Evolutionary conservation across 345 rosid species (phyloP).

Genomic region (Eucalyptus cloeziana): DNA sequence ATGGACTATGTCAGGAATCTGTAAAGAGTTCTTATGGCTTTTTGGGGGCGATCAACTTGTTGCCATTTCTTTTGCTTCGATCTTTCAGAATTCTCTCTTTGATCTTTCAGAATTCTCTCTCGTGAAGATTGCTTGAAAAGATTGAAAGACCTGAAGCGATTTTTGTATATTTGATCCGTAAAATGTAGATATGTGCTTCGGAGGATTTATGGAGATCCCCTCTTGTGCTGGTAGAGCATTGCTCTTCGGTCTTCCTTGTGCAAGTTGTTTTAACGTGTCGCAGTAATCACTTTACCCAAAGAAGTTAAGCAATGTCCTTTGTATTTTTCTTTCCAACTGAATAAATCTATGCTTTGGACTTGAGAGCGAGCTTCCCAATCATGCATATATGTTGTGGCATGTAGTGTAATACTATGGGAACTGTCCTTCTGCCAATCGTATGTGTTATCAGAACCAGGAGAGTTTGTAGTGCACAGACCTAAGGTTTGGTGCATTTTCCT

Average conservation of each 20-base stretch:
- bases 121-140: background rate
- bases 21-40: background rate
- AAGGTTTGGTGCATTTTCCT: background rate
- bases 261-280: fast-evolving
- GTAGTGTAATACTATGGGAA: background rate
- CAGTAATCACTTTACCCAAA: background rate
- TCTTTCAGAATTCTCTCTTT: background rate
- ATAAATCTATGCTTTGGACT: background rate
- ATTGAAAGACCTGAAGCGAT: fast-evolving
- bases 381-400: background rate
- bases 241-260: background rate
- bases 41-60: background rate
- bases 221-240: background rate
- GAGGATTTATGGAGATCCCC: background rate
- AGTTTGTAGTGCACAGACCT: background rate
- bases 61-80: fast-evolving
- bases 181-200: background rate
- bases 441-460: background rate
- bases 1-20: background rate
- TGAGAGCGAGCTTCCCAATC: background rate
- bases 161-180: background rate
- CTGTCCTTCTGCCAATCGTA: background rate
- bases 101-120: too few relatives aligned
- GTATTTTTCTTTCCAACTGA: background rate
- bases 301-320: background rate